Conservation (phyloP, 768 basidiomycete genomes). For the Mycena epipterygia region DNA sequence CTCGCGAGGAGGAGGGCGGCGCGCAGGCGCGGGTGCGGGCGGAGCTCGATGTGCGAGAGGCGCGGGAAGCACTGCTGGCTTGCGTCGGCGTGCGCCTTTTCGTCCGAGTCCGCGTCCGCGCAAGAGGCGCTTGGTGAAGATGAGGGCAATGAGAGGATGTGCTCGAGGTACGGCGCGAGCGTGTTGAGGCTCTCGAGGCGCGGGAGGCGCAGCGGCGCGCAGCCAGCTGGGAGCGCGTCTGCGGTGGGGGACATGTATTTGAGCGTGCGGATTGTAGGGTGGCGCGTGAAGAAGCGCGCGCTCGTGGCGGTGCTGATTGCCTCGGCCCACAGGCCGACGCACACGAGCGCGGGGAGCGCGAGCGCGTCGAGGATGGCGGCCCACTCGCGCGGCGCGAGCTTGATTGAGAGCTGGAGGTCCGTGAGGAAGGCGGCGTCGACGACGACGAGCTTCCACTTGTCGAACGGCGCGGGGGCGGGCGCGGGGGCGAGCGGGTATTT, state of each 20-base stretch:
- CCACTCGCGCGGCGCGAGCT: conserved; percentile 22
- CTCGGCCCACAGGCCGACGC: conserved; percentile 21
- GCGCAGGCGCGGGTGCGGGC: conserved; percentile 3
- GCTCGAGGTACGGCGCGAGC: conserved; percentile 12
- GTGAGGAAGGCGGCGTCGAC: conserved; percentile 15
- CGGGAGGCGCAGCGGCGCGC: conserved; percentile 15
- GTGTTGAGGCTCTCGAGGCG: conserved; percentile 18
- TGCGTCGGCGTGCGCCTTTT: not conserved
- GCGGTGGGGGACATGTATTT: conserved; percentile 17
- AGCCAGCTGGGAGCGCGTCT: not conserved
- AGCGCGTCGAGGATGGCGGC: conserved; percentile 21
- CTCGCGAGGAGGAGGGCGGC: conserved; percentile 13
- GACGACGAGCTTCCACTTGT: conserved; percentile 24
- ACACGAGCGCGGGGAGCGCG: conserved; percentile 18
- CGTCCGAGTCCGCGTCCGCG: not conserved
- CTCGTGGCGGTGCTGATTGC: conserved; percentile 20
- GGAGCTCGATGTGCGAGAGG: conserved; percentile 26
- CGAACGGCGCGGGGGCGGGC: not conserved
- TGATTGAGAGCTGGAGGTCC: conserved; percentile 20
- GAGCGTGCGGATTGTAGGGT: conserved; percentile 7
- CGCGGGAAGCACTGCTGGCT: conserved; percentile 1
- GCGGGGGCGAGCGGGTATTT: conserved; percentile 10
- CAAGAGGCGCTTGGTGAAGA: not conserved
- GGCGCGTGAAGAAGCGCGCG: conserved; percentile 24
- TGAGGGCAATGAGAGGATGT: conserved; percentile 3